phyloP scores from a whole-genome alignment of 495 filamentous ascomycete species.

The Antarctomyces pellizariae region DNA sequence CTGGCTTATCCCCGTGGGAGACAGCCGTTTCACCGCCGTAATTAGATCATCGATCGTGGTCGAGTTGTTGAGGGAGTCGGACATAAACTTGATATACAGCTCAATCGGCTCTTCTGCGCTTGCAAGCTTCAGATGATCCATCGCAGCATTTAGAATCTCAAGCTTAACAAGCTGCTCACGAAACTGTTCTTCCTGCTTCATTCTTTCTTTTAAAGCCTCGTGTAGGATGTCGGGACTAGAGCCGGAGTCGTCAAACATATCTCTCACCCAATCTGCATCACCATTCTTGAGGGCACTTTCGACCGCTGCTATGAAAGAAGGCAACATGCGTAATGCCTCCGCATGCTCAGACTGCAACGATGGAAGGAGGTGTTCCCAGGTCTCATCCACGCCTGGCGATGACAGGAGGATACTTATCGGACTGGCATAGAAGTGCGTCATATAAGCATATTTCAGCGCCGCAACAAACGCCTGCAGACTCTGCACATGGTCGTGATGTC shows the following conservation, averaged over 20 bases:
- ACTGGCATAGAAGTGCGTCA: conserved; percentile 92
- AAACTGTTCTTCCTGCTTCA: conserved; percentile 17
- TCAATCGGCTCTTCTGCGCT: too few relatives aligned
- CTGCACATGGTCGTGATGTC: conserved; percentile 67
- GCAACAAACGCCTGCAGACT: conserved; percentile 60
- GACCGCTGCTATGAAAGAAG: conserved; percentile 44
- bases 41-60: too few relatives aligned
- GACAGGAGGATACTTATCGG: conserved; percentile 49
- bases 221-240: too few relatives aligned
- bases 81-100: too few relatives aligned
- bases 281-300: conserved; percentile 14
- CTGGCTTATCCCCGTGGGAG: too few relatives aligned
- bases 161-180: conserved; percentile 5
- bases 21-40: too few relatives aligned
- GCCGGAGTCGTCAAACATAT: conserved; percentile 14
- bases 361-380: too few relatives aligned
- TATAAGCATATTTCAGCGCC: conserved; percentile 78
- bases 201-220: conserved; percentile 13
- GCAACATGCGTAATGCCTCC: conserved; percentile 52
- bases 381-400: conserved; percentile 15
- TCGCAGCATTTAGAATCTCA: neutral
- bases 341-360: conserved; percentile 35
- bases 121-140: conserved; percentile 2
- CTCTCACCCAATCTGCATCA: conserved; percentile 2
- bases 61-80: too few relatives aligned